Base-by-base conservation (phyloP, 2,329 filamentous ascomycete species). In the Chaetomiaceae sp. region DNA sequence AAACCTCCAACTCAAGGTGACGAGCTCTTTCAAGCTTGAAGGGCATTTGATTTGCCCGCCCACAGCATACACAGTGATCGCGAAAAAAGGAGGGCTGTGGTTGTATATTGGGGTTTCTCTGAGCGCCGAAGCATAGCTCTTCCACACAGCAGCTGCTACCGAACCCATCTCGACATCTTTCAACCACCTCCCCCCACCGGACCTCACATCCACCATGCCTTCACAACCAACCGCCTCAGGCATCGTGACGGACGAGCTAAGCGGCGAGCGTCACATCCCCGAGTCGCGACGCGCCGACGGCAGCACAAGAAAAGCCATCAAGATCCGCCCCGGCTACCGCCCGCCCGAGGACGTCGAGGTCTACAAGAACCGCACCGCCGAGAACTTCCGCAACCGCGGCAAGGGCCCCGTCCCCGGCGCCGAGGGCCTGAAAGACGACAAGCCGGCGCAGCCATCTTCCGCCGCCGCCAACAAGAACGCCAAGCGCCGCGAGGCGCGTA, bases 261-360 rank as follows among this genome's bases (percentile, higher is more conserved):
- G 83, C 62, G 95, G 94, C 66, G 83, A 91, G 67, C 88, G 91
- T 40, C 86, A 91, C 63, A 97, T 99, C 54, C 94, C 94, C 23
- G 82, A 91, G 39, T 97, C 92, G 0, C 76, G 83, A 39, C 87
- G 95, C 51, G 75, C 94, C 22, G 94, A 99, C 68, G 94, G 94
- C 54, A 90, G 87, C 47, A 89, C 89, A n/a, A 84, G 94, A 53
- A 95, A 89, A 67, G 92, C 96, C 65, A 97, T 97, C 68, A 89
- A 89, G 66, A 90, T 99, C 57, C 84, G 90, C 27, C 92, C 94
- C 0, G 95, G 94, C 50, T 99, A 96, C 72, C 85, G 85, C 31
- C 95, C 94, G 1, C 90, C 91, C 0, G 94, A 99, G 73, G 94
- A 99, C 71, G 87, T 97, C 59, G 91, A 96, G 67, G 78, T 96